Percentiles rank a stretch among this genome's conserved stretches.
Conservation (phyloP, 2,329 filamentous ascomycete genomes). For the Ilyonectria sp. region DNA sequence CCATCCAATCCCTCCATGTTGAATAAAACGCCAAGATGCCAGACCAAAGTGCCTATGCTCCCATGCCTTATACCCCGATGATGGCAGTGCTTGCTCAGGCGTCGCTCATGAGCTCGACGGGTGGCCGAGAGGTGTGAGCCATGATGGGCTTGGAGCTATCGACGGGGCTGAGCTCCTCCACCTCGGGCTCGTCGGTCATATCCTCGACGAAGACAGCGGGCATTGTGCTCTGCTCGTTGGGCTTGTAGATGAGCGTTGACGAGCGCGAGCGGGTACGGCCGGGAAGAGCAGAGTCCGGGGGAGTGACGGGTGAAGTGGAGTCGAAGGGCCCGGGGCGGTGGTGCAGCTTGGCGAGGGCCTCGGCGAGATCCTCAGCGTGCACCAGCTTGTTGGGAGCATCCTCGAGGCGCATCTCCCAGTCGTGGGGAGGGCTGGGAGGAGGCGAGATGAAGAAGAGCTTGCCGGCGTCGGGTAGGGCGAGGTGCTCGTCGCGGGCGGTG, state of each 20-base stretch:
- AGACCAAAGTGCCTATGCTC: not conserved
- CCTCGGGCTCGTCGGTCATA: slow-evolving; percentile 71
- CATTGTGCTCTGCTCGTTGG: slow-evolving; percentile 69
- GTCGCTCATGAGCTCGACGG: slow-evolving; percentile 75
- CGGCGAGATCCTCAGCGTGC: slow-evolving; percentile 78
- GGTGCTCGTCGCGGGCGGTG: slow-evolving; percentile 68
- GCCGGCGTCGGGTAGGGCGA: slow-evolving; percentile 77
- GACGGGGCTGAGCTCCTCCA: slow-evolving; percentile 59
- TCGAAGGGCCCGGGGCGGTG: slow-evolving; percentile 62
- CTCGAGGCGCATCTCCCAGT: slow-evolving; percentile 78
- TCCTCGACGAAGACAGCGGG: slow-evolving; percentile 79
- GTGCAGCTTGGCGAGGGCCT: slow-evolving; percentile 75
- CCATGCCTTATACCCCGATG: not conserved
- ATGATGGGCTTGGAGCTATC: slow-evolving; percentile 63
- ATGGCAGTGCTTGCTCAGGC: slow-evolving; percentile 39
- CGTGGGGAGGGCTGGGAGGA: slow-evolving; percentile 77
- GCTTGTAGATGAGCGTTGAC: slow-evolving; percentile 77
- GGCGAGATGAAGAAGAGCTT: slow-evolving; percentile 83
- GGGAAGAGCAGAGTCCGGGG: slow-evolving; percentile 48
- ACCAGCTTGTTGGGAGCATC: slow-evolving; percentile 80
- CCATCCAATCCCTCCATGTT: slow-evolving; percentile 14
- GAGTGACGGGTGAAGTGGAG: slow-evolving; percentile 51
- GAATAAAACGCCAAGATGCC: slow-evolving; percentile 38
- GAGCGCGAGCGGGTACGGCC: slow-evolving; percentile 68
- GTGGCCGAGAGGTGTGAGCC: slow-evolving; percentile 74